Evolutionary conservation across 2,329 filamentous ascomycete species (phyloP).

Genomic region (Cercospora sp.): DNA sequence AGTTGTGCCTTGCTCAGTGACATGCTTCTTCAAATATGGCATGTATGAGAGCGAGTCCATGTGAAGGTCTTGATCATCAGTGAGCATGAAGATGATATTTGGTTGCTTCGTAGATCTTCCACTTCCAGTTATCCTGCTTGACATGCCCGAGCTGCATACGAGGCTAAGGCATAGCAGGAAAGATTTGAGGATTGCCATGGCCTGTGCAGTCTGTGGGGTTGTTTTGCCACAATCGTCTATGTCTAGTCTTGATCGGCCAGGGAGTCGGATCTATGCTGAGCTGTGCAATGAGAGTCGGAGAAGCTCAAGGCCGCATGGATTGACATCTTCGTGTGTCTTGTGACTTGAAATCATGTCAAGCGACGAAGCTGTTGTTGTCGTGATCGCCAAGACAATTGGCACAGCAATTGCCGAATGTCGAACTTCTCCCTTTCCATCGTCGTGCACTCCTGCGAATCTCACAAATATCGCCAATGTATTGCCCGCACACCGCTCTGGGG

Average conservation of each 20-base stretch:
- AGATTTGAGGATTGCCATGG: neutral
- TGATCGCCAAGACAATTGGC: neutral
- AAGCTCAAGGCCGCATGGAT: neutral
- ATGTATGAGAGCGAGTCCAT: conserved; percentile 63
- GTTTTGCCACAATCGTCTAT: neutral
- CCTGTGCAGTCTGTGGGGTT: neutral
- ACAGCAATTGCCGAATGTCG: neutral
- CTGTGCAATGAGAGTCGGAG: neutral
- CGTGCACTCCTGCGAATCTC: neutral
- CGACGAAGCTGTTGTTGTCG: neutral
- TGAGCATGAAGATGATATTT: conserved; percentile 69
- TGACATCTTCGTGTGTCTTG: neutral
- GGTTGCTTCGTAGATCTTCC: conserved; percentile 29
- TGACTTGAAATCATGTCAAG: neutral
- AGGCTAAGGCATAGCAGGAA: neutral
- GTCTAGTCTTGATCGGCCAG: neutral
- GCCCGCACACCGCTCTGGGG: neutral
- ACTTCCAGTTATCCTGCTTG: neutral
- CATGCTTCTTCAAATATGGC: conserved; percentile 57
- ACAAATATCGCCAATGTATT: neutral
- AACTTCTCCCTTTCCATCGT: neutral
- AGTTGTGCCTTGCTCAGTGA: conserved; percentile 59
- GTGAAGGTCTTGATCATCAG: conserved; percentile 66
- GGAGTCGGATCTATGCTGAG: neutral
- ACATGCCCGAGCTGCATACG: neutral